Percentiles rank a stretch among this genome's conserved stretches.
phyloP scores from a whole-genome alignment of 164 flowering plant genomes.

The Magnolia officinalis region DNA sequence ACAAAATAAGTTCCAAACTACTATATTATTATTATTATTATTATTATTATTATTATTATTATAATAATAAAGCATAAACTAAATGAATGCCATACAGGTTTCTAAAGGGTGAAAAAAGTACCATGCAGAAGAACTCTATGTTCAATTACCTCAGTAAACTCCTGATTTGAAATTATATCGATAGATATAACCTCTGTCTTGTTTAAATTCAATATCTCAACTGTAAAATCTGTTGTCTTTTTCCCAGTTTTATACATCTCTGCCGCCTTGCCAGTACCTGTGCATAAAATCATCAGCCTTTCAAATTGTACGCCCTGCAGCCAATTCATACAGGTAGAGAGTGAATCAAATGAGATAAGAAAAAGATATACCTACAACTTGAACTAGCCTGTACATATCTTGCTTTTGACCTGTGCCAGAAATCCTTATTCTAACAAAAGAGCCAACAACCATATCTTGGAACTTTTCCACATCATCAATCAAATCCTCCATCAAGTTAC shows the following conservation, averaged over 20 bases:
- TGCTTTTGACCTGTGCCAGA: constrained; percentile 79
- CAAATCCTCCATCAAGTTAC: constrained; percentile 76
- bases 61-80: background rate
- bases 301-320: background rate
- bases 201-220: constrained; percentile 78
- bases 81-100: background rate
- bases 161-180: constrained; percentile 90
- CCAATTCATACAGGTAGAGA: background rate
- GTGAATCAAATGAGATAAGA: background rate
- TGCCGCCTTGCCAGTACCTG: constrained; percentile 78
- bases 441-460: constrained; percentile 69
- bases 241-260: constrained; percentile 81
- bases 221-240: constrained; percentile 53
- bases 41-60: too few relatives aligned
- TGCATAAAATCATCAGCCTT: constrained; percentile 15
- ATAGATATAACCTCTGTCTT: constrained; percentile 74
- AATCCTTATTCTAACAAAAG: constrained; percentile 87
- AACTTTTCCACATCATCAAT: constrained; percentile 68
- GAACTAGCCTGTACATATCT: constrained; percentile 93
- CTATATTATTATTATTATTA: too few relatives aligned
- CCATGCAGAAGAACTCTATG: background rate
- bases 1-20: too few relatives aligned
- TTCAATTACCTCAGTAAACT: constrained; percentile 81
- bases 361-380: constrained; percentile 69
- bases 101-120: background rate